Conservation (phyloP, 306 rosid species). For the Comarum palustre region DNA sequence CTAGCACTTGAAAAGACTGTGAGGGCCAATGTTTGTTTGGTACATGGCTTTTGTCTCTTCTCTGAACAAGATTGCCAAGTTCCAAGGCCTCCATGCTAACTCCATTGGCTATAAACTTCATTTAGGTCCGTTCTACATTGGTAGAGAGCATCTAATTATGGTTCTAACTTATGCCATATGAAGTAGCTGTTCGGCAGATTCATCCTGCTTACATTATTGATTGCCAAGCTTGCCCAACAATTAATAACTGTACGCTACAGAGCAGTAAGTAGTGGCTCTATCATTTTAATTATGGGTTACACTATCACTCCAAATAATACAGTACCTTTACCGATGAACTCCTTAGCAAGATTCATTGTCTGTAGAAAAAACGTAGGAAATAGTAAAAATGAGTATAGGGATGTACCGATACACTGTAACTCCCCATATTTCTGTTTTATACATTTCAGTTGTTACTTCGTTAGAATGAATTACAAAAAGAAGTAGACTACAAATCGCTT, state of each 20-base stretch:
- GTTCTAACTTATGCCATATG: background rate
- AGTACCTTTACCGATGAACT: background rate
- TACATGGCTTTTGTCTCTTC: background rate
- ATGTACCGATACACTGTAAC: background rate
- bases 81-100: background rate
- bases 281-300: background rate
- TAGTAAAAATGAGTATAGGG: background rate
- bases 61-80: background rate
- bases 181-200: background rate
- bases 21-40: background rate
- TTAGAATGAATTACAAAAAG: background rate
- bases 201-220: background rate
- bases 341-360: background rate
- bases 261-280: background rate
- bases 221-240: background rate
- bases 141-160: background rate
- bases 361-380: background rate
- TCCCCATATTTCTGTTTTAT: background rate
- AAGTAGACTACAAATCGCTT: background rate
- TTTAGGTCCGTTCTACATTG: background rate
- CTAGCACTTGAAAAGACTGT: background rate
- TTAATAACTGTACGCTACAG: background rate
- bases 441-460: background rate
- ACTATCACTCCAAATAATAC: background rate
- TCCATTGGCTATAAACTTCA: background rate